These are phyloP conservation scores for Aspergillus taichungensis DNA, from an alignment of 495 filamentous ascomycete genomes.

Conservation along the genomic window DNA sequence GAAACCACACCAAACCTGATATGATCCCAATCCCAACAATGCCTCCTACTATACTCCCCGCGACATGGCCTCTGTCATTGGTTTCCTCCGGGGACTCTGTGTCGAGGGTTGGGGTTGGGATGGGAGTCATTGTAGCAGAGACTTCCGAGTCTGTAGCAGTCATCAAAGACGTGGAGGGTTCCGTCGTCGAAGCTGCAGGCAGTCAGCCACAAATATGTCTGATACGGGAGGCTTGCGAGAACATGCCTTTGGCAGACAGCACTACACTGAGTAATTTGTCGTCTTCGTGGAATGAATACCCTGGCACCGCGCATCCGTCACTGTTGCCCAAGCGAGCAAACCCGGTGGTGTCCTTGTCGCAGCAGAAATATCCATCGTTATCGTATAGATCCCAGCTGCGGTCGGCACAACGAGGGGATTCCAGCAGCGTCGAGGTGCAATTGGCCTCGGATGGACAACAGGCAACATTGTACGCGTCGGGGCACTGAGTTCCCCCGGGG, in stretches of 20 bases:
- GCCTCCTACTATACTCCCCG: not conserved
- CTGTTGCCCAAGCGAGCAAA: not conserved
- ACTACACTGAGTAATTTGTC: not conserved
- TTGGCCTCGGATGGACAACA: not conserved
- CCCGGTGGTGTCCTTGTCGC: not conserved
- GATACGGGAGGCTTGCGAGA: not conserved
- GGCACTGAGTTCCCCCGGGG: not conserved
- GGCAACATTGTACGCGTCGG: slow-evolving; percentile 3
- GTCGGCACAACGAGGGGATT: slow-evolving; percentile 1
- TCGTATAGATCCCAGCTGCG: slow-evolving; percentile 7
- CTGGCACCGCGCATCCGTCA: slow-evolving; percentile 2
- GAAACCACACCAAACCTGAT: not conserved
- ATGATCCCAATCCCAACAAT: not conserved
- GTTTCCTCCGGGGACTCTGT: too few species aligned
- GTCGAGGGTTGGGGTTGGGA: too few species aligned
- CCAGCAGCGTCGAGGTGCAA: slow-evolving; percentile 1
- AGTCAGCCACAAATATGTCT: too few species aligned
- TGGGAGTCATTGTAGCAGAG: too few species aligned
- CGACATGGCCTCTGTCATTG: not conserved
- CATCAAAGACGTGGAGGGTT: too few species aligned
- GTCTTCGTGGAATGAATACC: not conserved
- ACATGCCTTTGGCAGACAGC: not conserved
- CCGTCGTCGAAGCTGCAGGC: too few species aligned
- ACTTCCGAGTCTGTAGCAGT: too few species aligned
- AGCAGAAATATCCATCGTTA: slow-evolving; percentile 5